Evolutionary conservation across 2,329 filamentous ascomycete genomes (phyloP).

Genomic region (Ceratocystiopsis minuta): DNA sequence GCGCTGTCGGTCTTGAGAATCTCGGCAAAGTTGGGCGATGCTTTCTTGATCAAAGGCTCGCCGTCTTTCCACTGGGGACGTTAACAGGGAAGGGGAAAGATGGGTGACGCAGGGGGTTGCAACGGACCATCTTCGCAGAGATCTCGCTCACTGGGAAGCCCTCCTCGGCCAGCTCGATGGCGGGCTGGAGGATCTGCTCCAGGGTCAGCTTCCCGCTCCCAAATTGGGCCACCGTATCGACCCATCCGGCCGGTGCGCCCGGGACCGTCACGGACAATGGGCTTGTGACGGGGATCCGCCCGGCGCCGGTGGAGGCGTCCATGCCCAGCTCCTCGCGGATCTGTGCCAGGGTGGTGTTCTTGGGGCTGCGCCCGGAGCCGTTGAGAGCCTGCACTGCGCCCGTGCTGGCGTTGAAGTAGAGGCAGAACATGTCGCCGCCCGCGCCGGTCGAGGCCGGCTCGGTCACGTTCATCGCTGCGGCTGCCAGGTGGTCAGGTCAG

Average conservation of each 20-base stretch:
- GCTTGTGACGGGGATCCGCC: constrained; percentile 41
- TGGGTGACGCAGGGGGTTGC: neutral
- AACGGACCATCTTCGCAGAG: constrained; percentile 46
- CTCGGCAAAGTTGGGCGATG: constrained; percentile 74
- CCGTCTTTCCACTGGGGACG: constrained; percentile 47
- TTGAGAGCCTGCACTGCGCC: neutral
- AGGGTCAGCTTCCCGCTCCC: constrained; percentile 71
- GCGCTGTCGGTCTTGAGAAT: constrained; percentile 65
- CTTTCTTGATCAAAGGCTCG: constrained; percentile 45
- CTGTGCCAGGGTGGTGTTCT: constrained; percentile 1
- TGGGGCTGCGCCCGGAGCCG: neutral
- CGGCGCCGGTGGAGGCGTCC: constrained; percentile 23
- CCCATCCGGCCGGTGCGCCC: constrained; percentile 84
- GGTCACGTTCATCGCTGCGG: too few species aligned
- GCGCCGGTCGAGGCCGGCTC: neutral
- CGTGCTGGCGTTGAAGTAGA: neutral
- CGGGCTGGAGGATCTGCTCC: constrained; percentile 62
- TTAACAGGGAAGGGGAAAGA: neutral
- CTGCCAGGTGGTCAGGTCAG: too few species aligned
- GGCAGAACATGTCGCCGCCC: neutral
- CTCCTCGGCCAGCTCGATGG: constrained; percentile 68
- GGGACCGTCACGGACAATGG: constrained; percentile 75
- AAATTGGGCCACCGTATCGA: constrained; percentile 72
- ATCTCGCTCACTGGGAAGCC: constrained; percentile 82
- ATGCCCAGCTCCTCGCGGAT: neutral